Base-by-base conservation (phyloP, 164 flowering plant genomes). In the Akebia trifoliata region DNA sequence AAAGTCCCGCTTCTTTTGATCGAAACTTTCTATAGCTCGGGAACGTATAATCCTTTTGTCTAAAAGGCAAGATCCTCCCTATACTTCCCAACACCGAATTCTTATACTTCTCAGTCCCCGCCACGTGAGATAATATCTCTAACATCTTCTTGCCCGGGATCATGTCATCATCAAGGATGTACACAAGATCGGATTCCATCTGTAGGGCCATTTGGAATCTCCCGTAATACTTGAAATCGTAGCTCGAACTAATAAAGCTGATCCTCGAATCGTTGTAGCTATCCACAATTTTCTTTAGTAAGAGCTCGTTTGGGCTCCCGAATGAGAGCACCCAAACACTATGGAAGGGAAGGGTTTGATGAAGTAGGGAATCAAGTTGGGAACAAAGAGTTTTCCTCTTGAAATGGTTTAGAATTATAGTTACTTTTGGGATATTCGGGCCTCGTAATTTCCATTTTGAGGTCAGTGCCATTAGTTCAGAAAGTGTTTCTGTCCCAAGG, bases 191-290 rank as follows among this genome's bases (percentile, higher is more conserved):
- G 0, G 94, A 77, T 57, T 93, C 95, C 2, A 90, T 86, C 61
- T 93, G 99, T 25, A 93, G 62, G 2, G 99, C 99, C 90, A 93
- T 81, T 60, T 93, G 99, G 59, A 93, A 93, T 72, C 99, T 80
- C 26, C 99, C 99, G 35, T 83, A 90, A 71, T 93, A 93, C 77
- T 93, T 93, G 69, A 90, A 93, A 63, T 93, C 99, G 40, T 93
- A 84, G 67, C 76, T 81, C 17, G 99, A 93, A 34, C 90, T 82
- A 18, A 87, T 71, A 74, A 93, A 90, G 67, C 97, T 93, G 65
- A 93, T 89, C 55, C 82, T 79, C 2, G 93, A 64, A 58, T 89
- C 72, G 31, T 93, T 93, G 50, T 93, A 87, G 70, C 94, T 85
- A 0, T 85, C 84, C 0, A 84, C 95, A 38, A 93, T 93, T 51